A percentile compares a stretch with the other conserved stretches of the same genome.
Conservation (phyloP, 768 basidiomycete species). For the Favolaschia claudopus region DNA sequence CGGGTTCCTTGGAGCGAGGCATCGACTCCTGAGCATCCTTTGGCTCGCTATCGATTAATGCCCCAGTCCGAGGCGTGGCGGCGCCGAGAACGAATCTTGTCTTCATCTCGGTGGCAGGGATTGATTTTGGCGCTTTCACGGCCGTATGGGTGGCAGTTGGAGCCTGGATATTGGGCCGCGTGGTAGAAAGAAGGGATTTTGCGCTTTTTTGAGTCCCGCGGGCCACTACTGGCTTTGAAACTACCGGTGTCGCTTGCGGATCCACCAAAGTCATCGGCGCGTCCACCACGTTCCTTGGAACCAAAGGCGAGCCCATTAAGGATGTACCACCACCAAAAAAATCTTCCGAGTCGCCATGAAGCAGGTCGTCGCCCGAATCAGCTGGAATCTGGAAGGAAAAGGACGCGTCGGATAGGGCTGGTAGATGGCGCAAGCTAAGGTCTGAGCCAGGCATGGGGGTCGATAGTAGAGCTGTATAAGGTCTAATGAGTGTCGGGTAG, state of each 20-base stretch:
- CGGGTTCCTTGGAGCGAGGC: too few species aligned
- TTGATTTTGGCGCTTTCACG: not conserved
- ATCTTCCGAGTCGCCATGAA: not conserved
- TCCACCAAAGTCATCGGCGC: constrained; percentile 49
- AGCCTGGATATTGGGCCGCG: not conserved
- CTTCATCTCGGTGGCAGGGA: not conserved
- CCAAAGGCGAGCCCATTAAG: constrained; percentile 44
- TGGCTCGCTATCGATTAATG: too few species aligned
- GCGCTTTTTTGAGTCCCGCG: not conserved
- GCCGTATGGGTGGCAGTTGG: not conserved
- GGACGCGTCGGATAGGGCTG: not conserved
- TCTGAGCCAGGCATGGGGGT: constrained; percentile 16
- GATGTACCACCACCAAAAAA: constrained; percentile 41
- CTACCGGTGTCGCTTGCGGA: constrained; percentile 47
- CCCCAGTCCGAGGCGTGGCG: too few species aligned
- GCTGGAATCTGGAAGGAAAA: not conserved
- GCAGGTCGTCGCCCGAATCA: not conserved
- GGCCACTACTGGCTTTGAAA: constrained; percentile 1
- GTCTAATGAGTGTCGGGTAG: too few species aligned
- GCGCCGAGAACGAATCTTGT: not conserved
- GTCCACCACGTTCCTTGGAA: constrained; percentile 32
- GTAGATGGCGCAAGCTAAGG: constrained; percentile 1
- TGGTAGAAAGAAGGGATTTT: constrained; percentile 20
- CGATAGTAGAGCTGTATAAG: not conserved
- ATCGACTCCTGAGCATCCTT: too few species aligned